Percentiles rank a stretch among this genome's conserved stretches.
These are phyloP conservation scores for Ganoderma multipileum DNA, from an alignment of 1,284 basidiomycete species.

Conservation along the genomic window DNA sequence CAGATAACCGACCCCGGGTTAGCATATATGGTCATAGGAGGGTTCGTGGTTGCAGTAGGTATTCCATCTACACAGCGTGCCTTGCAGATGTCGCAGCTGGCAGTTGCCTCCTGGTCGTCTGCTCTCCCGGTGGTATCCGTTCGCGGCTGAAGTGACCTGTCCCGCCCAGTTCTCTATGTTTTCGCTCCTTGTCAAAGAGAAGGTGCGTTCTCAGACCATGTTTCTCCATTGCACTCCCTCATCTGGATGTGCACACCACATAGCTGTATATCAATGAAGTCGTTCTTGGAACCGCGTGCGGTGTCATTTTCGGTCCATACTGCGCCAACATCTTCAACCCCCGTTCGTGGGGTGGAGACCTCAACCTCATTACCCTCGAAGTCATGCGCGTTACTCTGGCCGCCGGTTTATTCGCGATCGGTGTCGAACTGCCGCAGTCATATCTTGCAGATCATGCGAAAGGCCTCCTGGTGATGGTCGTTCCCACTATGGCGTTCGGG, in stretches of 20 bases:
- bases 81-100: neutral
- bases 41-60: slow-evolving; percentile 75
- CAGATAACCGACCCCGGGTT: slow-evolving; percentile 58
- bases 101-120: neutral
- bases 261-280: slow-evolving; percentile 92
- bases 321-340: slow-evolving; percentile 85
- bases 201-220: slow-evolving; percentile 43
- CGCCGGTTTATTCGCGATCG: slow-evolving; percentile 76
- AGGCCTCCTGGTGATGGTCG: slow-evolving; percentile 68
- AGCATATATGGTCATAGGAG: slow-evolving; percentile 79
- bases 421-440: slow-evolving; percentile 72
- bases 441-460: slow-evolving; percentile 71
- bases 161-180: slow-evolving; percentile 76
- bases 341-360: slow-evolving; percentile 67
- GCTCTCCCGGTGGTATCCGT: neutral
- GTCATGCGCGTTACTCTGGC: slow-evolving; percentile 77
- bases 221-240: neutral
- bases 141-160: slow-evolving; percentile 8
- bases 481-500: slow-evolving; percentile 83
- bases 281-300: slow-evolving; percentile 85
- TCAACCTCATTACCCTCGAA: slow-evolving; percentile 81
- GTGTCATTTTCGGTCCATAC: slow-evolving; percentile 79
- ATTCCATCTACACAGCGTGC: neutral
- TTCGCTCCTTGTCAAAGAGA: slow-evolving; percentile 85
- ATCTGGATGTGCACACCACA: neutral